Evolutionary conservation across 305 asterid genomes (phyloP).

Genomic region (Solanum chacoense): DNA sequence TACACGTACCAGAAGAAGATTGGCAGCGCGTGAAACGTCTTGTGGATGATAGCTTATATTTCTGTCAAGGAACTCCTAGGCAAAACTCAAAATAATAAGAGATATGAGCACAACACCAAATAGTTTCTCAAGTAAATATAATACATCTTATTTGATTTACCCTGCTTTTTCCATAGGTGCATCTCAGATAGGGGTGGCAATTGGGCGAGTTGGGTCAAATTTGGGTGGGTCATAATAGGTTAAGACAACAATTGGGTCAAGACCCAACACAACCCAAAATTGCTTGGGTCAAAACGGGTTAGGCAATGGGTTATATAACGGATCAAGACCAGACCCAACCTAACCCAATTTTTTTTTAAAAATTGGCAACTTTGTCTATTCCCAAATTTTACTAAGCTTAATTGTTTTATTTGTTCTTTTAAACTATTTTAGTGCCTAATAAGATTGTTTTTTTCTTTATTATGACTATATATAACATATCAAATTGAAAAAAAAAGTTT

Average conservation of each 20-base stretch:
- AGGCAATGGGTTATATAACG: not conserved
- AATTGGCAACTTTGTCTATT: not conserved
- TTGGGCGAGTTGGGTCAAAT: not conserved
- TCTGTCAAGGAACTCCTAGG: conserved; percentile 49
- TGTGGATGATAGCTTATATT: conserved; percentile 75
- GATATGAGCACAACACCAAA: not conserved
- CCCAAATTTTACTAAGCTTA: not conserved
- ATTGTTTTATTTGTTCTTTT: not conserved
- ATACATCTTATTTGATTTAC: not conserved
- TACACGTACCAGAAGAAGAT: conserved; percentile 71
- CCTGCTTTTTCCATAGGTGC: not conserved
- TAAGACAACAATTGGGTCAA: not conserved
- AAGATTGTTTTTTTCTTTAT: not conserved
- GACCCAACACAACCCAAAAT: not conserved
- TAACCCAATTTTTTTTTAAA: not conserved
- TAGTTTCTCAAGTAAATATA: not conserved
- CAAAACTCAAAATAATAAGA: conserved; percentile 11
- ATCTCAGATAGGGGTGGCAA: not conserved
- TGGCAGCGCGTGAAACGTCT: conserved; percentile 85
- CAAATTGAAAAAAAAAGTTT: not conserved
- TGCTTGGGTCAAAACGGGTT: not conserved
- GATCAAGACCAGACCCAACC: not conserved
- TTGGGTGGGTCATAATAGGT: not conserved
- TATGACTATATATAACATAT: not conserved
- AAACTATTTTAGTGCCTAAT: not conserved